A percentile compares a stretch with the other conserved stretches of the same genome.
Conservation (phyloP, 345 rosid genomes). For the Trapa incisa region DNA sequence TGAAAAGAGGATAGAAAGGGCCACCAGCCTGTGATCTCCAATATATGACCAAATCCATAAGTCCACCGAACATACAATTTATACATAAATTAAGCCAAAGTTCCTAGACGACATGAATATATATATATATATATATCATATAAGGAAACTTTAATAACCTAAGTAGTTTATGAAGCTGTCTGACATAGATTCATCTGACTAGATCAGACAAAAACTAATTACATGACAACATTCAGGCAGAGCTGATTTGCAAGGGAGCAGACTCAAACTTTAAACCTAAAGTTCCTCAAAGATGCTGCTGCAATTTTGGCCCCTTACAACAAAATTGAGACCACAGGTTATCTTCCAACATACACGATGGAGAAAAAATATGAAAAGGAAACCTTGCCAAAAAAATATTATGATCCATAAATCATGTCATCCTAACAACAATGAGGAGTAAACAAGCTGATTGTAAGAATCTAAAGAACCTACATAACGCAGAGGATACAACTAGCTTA, state of each 20-base stretch:
- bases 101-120: neutral
- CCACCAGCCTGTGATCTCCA: constrained; percentile 30
- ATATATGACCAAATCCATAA: neutral
- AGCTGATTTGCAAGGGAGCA: neutral
- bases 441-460: neutral
- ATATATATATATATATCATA: neutral
- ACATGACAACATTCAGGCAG: neutral
- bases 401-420: neutral
- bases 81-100: neutral
- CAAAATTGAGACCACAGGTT: neutral
- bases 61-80: neutral
- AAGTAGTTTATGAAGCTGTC: neutral
- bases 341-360: neutral
- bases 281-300: neutral
- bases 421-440: neutral
- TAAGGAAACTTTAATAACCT: neutral
- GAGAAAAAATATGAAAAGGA: neutral
- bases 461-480: neutral
- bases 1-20: constrained; percentile 41
- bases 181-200: neutral
- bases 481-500: neutral
- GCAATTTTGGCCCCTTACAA: neutral
- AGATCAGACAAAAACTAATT: neutral
- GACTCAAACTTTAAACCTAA: neutral
- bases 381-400: neutral